Evolutionary conservation across 495 filamentous ascomycete genomes (phyloP), one percentile per base, ranked within the genome.

Genomic region (Penicillium nucicola): DNA sequence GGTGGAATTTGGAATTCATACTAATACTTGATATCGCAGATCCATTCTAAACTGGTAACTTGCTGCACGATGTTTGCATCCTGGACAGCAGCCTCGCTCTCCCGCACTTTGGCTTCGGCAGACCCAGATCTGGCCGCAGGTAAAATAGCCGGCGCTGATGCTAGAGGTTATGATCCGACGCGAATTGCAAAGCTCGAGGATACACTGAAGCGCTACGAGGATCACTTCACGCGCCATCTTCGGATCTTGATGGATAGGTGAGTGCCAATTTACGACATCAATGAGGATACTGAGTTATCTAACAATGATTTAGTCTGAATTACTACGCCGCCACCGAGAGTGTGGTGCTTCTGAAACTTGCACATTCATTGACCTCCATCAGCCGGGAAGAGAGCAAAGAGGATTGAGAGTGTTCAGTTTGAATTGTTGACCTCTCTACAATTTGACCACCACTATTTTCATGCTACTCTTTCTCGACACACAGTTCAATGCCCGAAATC

Each of bases 281-380:
- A 15, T 28, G 15, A 28, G 9, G 6, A 35, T 11, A 6, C 17
- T 10, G 35, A 17, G 13, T 10, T 18, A 17, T n/a, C 58, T 61
- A 28, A 61, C 48, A 31, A 20, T 1, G 4, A 17, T 32, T 3
- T 30, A 76, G 73, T 40, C 70, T 98, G 58, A 96, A 97, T 56
- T 96, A 97, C 66, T 95, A 95, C 56, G 93, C 93, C 1, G 92
- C 92, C 0, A 98, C 93, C 2, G 93, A 98, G 72, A 97, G 93
- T 55, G 93, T 97, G 23, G 93, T 96, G 19, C 71, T 97, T 50
- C 68, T 96, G 49, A 88, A 92, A 49, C 75, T 98, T n/a, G 73
- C 73, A 31, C 73, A 77, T 45, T 71, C 70, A 0, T 54, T 77
- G 40, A 77, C 70, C 49, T 67, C 71, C 7, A 77, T 77, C 49